Percentiles rank a stretch among this genome's conserved stretches.
Conservation (phyloP, 768 basidiomycete genomes). For the Chalciporus pseudorubinellus region DNA sequence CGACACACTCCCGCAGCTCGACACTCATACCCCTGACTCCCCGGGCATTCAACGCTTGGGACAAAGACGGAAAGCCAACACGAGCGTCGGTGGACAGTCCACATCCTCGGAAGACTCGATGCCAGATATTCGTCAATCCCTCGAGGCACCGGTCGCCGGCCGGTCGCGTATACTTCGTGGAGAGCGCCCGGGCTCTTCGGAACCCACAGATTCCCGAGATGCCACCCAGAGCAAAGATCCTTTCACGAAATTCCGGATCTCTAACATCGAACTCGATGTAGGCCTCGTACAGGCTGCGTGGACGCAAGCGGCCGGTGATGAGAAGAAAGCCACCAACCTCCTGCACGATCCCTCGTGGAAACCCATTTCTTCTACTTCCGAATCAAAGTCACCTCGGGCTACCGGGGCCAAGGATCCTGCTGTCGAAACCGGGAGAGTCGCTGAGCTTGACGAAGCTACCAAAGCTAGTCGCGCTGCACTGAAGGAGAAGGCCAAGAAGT, state of each 20-base stretch:
- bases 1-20: constrained; percentile 29
- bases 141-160: constrained; percentile 41
- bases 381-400: constrained; percentile 12
- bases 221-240: constrained; percentile 17
- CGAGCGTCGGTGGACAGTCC: constrained; percentile 43
- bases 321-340: constrained; percentile 55
- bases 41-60: constrained; percentile 57
- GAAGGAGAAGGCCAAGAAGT: constrained; percentile 76
- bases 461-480: constrained; percentile 62
- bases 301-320: constrained; percentile 59
- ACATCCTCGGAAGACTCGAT: constrained; percentile 71
- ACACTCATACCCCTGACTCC: constrained; percentile 42
- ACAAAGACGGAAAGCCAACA: constrained; percentile 43
- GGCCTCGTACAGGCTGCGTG: constrained; percentile 61
- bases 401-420: constrained; percentile 18
- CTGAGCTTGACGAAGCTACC: constrained; percentile 70
- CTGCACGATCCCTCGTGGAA: constrained; percentile 59
- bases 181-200: constrained; percentile 33
- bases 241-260: constrained; percentile 61
- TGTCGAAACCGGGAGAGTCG: constrained; percentile 55
- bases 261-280: constrained; percentile 46
- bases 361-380: constrained; percentile 28
- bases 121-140: constrained; percentile 43
- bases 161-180: constrained; percentile 54
- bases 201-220: constrained; percentile 31